Conservation (phyloP, 2,329 filamentous ascomycete species). For the Xylaria hypoxylon region DNA sequence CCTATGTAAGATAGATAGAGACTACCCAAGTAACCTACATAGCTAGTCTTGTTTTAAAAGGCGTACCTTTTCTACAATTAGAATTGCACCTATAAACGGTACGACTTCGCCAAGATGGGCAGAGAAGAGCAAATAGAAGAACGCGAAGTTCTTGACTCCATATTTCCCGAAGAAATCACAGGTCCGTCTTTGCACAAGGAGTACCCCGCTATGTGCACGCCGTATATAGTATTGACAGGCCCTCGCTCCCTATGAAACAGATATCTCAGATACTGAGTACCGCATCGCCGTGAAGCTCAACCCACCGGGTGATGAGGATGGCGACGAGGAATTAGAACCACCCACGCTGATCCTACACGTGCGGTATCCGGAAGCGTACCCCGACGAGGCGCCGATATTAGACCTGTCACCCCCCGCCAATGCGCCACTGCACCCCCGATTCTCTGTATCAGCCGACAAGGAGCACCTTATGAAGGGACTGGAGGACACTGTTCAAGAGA, state of each 20-base stretch:
- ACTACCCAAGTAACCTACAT: conserved; percentile 1
- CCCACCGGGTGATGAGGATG: conserved; percentile 71
- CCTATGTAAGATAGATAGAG: not conserved
- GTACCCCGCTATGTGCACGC: conserved; percentile 29
- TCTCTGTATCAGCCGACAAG: conserved; percentile 86
- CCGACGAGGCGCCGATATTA: conserved; percentile 85
- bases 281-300: conserved; percentile 89
- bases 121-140: conserved; percentile 94
- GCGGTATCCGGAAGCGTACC: conserved; percentile 89
- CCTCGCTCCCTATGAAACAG: conserved; percentile 58
- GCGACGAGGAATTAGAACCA: conserved; percentile 70
- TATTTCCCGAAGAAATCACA: conserved; percentile 97
- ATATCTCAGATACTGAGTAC: conserved; percentile 90
- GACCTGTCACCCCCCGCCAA: conserved; percentile 82
- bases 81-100: not conserved
- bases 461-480: conserved; percentile 77
- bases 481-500: conserved; percentile 84
- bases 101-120: conserved; percentile 61
- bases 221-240: conserved; percentile 24
- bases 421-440: conserved; percentile 73
- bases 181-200: conserved; percentile 62
- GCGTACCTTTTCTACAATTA: not conserved
- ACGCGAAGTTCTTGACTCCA: conserved; percentile 96
- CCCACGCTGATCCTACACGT: conserved; percentile 85
- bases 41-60: not conserved